Base-by-base conservation (phyloP, 2,329 filamentous ascomycete genomes). In the Lachnellula suecica region DNA sequence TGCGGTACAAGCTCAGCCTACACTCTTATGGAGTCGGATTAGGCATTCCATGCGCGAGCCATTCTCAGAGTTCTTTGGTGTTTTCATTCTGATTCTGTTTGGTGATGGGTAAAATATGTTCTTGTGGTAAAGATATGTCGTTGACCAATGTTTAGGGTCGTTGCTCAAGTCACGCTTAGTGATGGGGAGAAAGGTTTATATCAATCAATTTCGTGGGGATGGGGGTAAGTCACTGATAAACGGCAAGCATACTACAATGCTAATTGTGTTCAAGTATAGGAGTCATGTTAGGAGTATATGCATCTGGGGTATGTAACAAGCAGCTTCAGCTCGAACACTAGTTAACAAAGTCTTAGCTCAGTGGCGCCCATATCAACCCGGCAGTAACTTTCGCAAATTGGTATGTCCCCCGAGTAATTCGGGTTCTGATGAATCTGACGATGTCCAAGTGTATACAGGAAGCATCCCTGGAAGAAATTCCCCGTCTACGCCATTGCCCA, bases 381-480 rank as follows among this genome's bases (percentile, higher is more conserved):
- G 87, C 84, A 11, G 82, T 91, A 8, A 89, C 86, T 2, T 76
- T 90, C 22, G 77, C 83, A 52, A 87, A 84, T 67, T 89, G 86
- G 65, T 63, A 41, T 50, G 53, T n/a, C 8, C n/a, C 13, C 15
- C 17, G 17, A 27, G 13, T 13, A 24, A 35, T 5, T 24, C 11
- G 9, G 4, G 2, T 15, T 15, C 23, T 35, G 34, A 41, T 51
- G 50, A 57, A 35, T 17, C 9, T 31, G 31, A 37, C n/a, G 15
- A n/a, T 15, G 31, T 42, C 4, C 34, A 27, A 65, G 63, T 29
- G 69, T 90, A 34, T 87, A 79, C 67, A 82, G 87, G 47, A 79
- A 82, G 50, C 78, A 87, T 29, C 84, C 87, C 4, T 89, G 85
- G 83, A 77, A 79, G 44, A 84, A 86, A 47, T 83, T 89, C 57